These are phyloP conservation scores for Neoarthrinium moseri DNA, from an alignment of 2,329 filamentous ascomycete species.

Conservation along the genomic window DNA sequence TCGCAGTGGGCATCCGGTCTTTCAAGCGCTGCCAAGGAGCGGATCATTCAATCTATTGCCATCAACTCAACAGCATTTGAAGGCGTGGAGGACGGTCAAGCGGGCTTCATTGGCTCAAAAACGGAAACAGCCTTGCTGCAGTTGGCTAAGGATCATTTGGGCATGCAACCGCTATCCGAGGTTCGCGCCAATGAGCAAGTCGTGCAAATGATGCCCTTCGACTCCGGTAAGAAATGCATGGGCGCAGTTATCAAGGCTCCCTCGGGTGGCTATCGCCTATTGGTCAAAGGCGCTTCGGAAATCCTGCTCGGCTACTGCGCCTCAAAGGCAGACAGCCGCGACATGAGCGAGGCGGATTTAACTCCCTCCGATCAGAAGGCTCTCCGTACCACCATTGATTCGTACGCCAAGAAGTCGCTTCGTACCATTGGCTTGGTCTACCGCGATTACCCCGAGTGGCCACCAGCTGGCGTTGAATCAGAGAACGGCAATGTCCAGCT, in stretches of 20 bases:
- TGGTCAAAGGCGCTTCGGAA: constrained; percentile 57
- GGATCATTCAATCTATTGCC: constrained; percentile 41
- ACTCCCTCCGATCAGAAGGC: constrained; percentile 55
- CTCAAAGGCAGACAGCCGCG: constrained; percentile 25
- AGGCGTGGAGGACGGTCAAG: constrained; percentile 42
- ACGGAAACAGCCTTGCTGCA: constrained; percentile 55
- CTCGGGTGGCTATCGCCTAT: constrained; percentile 43
- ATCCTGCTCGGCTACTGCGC: constrained; percentile 48
- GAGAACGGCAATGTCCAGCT: constrained; percentile 62
- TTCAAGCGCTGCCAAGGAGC: constrained; percentile 26
- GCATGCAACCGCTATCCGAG: constrained; percentile 45
- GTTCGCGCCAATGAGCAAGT: constrained; percentile 44
- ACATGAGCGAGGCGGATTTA: constrained; percentile 47
- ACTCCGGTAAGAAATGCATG: constrained; percentile 56
- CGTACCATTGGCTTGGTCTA: constrained; percentile 75
- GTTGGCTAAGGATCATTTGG: constrained; percentile 48
- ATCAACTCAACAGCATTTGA: constrained; percentile 62
- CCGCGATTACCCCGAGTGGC: constrained; percentile 71
- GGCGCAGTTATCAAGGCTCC: constrained; percentile 51
- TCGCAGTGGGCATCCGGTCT: constrained; percentile 29
- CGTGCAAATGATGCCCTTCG: constrained; percentile 52
- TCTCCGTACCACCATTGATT: constrained; percentile 54
- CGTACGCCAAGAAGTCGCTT: constrained; percentile 65
- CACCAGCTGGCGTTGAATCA: constrained; percentile 60
- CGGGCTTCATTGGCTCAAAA: constrained; percentile 53